These are phyloP conservation scores for Pyrenophora seminiperda DNA, from an alignment of 2,329 filamentous ascomycete genomes.

Conservation along the genomic window DNA sequence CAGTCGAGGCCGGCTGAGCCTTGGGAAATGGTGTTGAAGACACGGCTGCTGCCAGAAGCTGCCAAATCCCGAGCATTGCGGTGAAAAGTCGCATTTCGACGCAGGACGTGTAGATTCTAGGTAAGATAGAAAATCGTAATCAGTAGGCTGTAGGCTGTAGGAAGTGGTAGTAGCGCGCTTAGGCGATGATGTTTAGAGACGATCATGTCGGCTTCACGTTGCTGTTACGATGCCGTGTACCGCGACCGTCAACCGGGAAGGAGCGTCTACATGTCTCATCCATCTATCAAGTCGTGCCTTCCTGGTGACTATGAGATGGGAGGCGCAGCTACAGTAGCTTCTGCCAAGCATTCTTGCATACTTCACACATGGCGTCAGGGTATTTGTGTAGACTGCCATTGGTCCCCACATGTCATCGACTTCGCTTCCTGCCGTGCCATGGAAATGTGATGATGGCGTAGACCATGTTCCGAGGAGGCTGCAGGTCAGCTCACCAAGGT, in stretches of 20 bases:
- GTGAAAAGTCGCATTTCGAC: neutral
- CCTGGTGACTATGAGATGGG: too few relatives aligned
- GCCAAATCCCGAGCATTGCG: neutral
- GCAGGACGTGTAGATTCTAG: neutral
- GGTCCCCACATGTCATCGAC: slow-evolving; percentile 6
- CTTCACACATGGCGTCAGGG: neutral
- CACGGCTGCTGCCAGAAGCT: neutral
- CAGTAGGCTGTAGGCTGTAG: neutral
- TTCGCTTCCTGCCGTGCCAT: slow-evolving; percentile 1
- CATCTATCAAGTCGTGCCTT: neutral
- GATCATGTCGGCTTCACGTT: too few relatives aligned
- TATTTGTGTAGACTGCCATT: neutral
- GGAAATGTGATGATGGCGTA: neutral
- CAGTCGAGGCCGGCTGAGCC: neutral
- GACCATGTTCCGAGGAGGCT: neutral
- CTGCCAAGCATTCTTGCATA: too few relatives aligned
- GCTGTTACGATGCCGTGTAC: too few relatives aligned
- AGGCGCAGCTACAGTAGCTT: too few relatives aligned
- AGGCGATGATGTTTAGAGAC: too few relatives aligned
- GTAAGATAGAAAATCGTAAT: neutral
- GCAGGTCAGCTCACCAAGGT: neutral
- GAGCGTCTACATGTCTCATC: neutral
- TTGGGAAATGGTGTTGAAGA: neutral
- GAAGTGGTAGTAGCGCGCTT: neutral
- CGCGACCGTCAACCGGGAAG: too few relatives aligned